These are phyloP conservation scores for Whalleya microplaca DNA, from an alignment of 2,329 filamentous ascomycete species.

Conservation along the genomic window DNA sequence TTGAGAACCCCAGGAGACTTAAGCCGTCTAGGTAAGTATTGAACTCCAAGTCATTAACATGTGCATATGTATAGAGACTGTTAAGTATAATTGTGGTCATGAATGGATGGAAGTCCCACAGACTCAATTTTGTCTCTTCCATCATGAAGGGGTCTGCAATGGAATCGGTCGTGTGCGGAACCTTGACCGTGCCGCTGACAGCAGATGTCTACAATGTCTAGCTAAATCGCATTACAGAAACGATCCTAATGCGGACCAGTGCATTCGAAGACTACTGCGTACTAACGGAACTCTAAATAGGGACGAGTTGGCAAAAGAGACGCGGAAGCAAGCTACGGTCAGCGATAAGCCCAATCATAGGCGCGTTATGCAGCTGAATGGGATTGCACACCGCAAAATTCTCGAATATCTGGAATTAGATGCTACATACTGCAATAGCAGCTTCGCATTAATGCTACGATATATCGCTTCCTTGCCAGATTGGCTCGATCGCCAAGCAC, in stretches of 20 bases:
- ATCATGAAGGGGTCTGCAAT: background rate
- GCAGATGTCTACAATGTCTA: background rate
- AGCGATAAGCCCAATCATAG: background rate
- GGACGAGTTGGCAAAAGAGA: background rate
- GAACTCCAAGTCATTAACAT: background rate
- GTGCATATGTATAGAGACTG: background rate
- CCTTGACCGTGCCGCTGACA: background rate
- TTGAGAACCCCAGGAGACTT: background rate
- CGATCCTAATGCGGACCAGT: background rate
- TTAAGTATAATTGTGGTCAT: background rate
- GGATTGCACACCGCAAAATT: background rate
- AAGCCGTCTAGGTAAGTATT: background rate
- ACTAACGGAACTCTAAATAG: background rate
- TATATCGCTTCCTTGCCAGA: constrained; percentile 19
- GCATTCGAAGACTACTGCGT: background rate
- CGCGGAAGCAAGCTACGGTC: background rate
- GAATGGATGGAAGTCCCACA: background rate
- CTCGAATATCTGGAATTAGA: background rate
- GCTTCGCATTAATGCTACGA: constrained; percentile 4
- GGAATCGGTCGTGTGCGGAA: background rate
- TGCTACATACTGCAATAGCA: background rate
- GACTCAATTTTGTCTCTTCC: background rate
- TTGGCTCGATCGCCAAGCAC: constrained; percentile 10
- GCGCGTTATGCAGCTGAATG: constrained; percentile 2
- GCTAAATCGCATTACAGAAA: background rate